Evolutionary conservation across 768 basidiomycete species (phyloP), one percentile per base, ranked within the genome.

Genomic region (Kwoniella dejecticola): DNA sequence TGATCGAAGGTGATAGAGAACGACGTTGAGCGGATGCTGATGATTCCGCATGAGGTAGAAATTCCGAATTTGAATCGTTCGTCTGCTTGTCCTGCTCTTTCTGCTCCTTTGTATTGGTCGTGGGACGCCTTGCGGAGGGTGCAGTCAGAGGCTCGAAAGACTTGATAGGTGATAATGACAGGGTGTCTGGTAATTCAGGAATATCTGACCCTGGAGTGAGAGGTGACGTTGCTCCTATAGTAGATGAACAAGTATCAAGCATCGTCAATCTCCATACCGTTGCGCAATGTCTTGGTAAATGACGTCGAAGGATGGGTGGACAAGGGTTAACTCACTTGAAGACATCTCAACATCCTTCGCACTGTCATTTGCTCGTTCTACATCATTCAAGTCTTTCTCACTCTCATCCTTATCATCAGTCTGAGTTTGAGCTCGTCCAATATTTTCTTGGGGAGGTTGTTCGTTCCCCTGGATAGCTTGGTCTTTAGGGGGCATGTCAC

Each of bases 161-260:
- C 10, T 47, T 26, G 3, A 41, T 21, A 6, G 50, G 60, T 5
- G 60, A 61, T 1, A 61, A 31, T 8, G 58, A 2, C 23, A 60
- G 48, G 2, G 49, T 52, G 27, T 60, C 48, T 5, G 71, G 71
- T 17, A 72, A 52, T 45, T 68, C 66, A 1, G 71, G 71, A 7
- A 73, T 41, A 26, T 60, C 53, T 3, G 67, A 67, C 7, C 68
- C 36, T 11, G 63, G 63, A 15, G 63, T 64, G 3, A 64, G 57
- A 23, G 72, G 68, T 7, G 70, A 68, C 23, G 66, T 63, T 3
- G 60, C 69, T 74, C 33, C 33, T 40, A 36, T 36, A 36, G 15
- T n/a, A 45, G 17, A 48, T 62, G 21, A 45, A 48, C 33, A 8
- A 27, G 17, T 11, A 40, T n/a, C 41, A 26, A n/a, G n/a, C n/a